Evolutionary conservation across 2,329 filamentous ascomycete genomes (phyloP).

Genomic region (Fonsecaea nubica): DNA sequence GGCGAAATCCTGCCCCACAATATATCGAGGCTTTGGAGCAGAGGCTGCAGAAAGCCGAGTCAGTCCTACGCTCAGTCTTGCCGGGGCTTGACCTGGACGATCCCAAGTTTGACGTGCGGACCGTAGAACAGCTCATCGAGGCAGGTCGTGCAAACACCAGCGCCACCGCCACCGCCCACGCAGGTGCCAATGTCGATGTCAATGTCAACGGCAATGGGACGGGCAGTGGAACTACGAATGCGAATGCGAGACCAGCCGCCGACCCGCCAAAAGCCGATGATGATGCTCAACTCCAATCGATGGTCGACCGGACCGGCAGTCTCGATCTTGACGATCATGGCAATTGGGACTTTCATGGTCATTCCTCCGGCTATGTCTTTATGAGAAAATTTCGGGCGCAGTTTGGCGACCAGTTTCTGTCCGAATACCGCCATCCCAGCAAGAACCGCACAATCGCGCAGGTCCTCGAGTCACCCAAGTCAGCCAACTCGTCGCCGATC

Average conservation of each 20-base stretch:
- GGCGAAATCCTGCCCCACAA: constrained; percentile 87
- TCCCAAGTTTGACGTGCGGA: constrained; percentile 77
- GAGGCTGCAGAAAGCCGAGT: constrained; percentile 81
- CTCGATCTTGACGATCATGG: constrained; percentile 90
- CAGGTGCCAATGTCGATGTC: constrained; percentile 9
- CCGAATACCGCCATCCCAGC: constrained; percentile 58
- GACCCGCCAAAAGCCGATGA: constrained; percentile 53
- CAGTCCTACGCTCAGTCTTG: constrained; percentile 76
- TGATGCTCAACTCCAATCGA: constrained; percentile 82
- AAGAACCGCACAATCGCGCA: constrained; percentile 60
- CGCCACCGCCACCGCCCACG: constrained; percentile 46
- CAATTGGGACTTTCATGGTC: constrained; percentile 93
- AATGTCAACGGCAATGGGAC: constrained; percentile 31
- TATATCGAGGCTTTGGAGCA: constrained; percentile 90
- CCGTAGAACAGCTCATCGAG: constrained; percentile 69
- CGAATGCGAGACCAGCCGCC: constrained; percentile 33
- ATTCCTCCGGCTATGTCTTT: constrained; percentile 90
- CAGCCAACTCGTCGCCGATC: constrained; percentile 66
- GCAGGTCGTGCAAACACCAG: constrained; percentile 43
- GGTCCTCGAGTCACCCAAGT: constrained; percentile 73
- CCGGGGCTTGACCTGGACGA: constrained; percentile 86
- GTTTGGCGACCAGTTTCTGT: constrained; percentile 75
- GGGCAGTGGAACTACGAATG: constrained; percentile 22
- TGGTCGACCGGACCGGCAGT: constrained; percentile 92
- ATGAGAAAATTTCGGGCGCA: constrained; percentile 85